A percentile compares a stretch with the other conserved stretches of the same genome.
Evolutionary conservation across 1,139 yeast species (phyloP).

Genomic region (Yamadazyma dendronema): DNA sequence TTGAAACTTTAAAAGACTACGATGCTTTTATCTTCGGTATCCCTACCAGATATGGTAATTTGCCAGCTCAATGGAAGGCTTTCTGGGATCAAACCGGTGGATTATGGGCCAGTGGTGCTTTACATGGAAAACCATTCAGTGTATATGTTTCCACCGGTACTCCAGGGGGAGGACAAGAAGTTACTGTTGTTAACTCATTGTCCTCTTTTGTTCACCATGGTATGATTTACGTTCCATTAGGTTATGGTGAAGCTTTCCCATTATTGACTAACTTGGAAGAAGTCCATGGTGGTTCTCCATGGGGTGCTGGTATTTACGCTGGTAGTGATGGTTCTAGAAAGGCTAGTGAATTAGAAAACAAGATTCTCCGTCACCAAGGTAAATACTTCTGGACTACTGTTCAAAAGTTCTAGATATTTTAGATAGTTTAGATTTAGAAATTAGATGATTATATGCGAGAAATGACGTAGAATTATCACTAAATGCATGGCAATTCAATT

Average conservation of each 20-base stretch:
- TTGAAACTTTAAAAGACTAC: constrained; percentile 35
- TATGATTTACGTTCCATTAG: constrained; percentile 49
- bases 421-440: neutral
- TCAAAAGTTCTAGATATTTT: constrained; percentile 17
- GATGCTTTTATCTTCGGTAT: constrained; percentile 51
- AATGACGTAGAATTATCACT: no score
- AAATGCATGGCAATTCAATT: neutral
- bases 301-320: constrained; percentile 53
- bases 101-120: constrained; percentile 50
- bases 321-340: constrained; percentile 49
- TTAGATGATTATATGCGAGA: neutral
- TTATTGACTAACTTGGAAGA: constrained; percentile 35
- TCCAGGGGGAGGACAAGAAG: constrained; percentile 49
- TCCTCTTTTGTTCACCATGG: constrained; percentile 50
- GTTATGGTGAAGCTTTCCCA: constrained; percentile 38
- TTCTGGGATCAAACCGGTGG: constrained; percentile 50
- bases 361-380: constrained; percentile 44
- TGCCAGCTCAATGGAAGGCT: constrained; percentile 45
- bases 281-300: constrained; percentile 48
- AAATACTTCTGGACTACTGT: constrained; percentile 36
- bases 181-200: constrained; percentile 36
- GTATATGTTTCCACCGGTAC: constrained; percentile 46
- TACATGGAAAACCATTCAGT: constrained; percentile 48
- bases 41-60: constrained; percentile 50
- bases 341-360: constrained; percentile 39